These are phyloP conservation scores for Ophiosphaerella herpotricha DNA, from an alignment of 2,329 filamentous ascomycete species.

Conservation along the genomic window DNA sequence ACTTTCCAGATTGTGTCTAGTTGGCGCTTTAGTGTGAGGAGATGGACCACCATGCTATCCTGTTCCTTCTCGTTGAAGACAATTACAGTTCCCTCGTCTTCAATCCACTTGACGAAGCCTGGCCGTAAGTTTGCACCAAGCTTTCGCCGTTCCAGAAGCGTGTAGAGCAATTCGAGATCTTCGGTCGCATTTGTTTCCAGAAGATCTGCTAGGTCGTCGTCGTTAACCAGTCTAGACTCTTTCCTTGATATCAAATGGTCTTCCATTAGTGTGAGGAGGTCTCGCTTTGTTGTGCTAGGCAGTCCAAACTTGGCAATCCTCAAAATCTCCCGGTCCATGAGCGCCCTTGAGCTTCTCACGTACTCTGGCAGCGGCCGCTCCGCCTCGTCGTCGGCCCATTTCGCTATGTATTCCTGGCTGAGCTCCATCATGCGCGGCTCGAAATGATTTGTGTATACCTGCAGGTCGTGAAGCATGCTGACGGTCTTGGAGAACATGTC, in stretches of 20 bases:
- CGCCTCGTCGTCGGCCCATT: slow-evolving; percentile 69
- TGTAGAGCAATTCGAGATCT: slow-evolving; percentile 77
- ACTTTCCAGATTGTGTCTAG: slow-evolving; percentile 77
- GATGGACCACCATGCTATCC: slow-evolving; percentile 82
- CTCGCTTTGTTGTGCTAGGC: slow-evolving; percentile 79
- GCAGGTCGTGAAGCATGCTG: slow-evolving; percentile 82
- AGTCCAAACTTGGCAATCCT: slow-evolving; percentile 82
- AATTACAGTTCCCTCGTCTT: slow-evolving; percentile 73
- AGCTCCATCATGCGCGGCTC: slow-evolving; percentile 73
- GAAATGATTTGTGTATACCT: slow-evolving; percentile 78
- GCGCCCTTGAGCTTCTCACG: slow-evolving; percentile 68
- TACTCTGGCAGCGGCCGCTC: slow-evolving; percentile 72
- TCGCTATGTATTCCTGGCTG: slow-evolving; percentile 69
- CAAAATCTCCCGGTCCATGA: slow-evolving; percentile 73
- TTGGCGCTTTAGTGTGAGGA: slow-evolving; percentile 79
- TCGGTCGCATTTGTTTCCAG: slow-evolving; percentile 71
- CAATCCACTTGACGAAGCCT: slow-evolving; percentile 81
- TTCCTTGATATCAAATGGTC: slow-evolving; percentile 71
- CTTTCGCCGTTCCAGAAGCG: slow-evolving; percentile 71
- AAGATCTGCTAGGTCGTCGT: slow-evolving; percentile 71
- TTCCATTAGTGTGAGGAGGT: slow-evolving; percentile 75
- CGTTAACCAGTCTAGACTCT: slow-evolving; percentile 60
- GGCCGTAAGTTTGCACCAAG: slow-evolving; percentile 71
- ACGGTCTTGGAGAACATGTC: slow-evolving; percentile 72
- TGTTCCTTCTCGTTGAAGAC: slow-evolving; percentile 79